Conservation (phyloP, 2,329 filamentous ascomycete genomes). For the Lecanicillium sp. region DNA sequence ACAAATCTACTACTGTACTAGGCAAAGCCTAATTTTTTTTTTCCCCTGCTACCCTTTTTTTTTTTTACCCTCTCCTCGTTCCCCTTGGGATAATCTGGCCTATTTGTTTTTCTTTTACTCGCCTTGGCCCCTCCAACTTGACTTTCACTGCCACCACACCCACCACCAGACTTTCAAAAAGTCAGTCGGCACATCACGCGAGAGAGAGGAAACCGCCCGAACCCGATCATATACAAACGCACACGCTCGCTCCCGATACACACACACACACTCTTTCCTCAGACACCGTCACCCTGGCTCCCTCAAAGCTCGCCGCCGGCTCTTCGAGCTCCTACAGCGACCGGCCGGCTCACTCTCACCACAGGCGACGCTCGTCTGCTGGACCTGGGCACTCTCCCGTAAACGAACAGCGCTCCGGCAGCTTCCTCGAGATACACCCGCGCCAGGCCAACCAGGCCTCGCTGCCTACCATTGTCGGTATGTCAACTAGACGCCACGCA, state of each 20-base stretch:
- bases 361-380: conserved; percentile 44
- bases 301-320: conserved; percentile 41
- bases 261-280: conserved; percentile 7
- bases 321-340: conserved; percentile 50
- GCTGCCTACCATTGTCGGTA: conserved; percentile 53
- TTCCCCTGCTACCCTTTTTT: neutral
- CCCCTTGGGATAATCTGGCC: too few relatives aligned
- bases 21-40: conserved; percentile 17
- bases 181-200: too few relatives aligned
- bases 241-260: neutral
- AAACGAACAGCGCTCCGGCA: conserved; percentile 26
- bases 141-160: neutral
- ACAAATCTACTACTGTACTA: neutral
- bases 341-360: conserved; percentile 41
- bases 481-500: too few relatives aligned
- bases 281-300: conserved; percentile 42
- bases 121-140: too few relatives aligned
- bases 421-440: conserved; percentile 27
- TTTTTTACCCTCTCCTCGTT: neutral
- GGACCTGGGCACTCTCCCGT: conserved; percentile 24
- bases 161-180: too few relatives aligned
- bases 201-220: too few relatives aligned
- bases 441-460: conserved; percentile 23
- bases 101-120: too few relatives aligned
- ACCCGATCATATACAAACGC: too few relatives aligned